Conservation (phyloP, 2,329 filamentous ascomycete species). For the Phyllosticta citribraziliensis region DNA sequence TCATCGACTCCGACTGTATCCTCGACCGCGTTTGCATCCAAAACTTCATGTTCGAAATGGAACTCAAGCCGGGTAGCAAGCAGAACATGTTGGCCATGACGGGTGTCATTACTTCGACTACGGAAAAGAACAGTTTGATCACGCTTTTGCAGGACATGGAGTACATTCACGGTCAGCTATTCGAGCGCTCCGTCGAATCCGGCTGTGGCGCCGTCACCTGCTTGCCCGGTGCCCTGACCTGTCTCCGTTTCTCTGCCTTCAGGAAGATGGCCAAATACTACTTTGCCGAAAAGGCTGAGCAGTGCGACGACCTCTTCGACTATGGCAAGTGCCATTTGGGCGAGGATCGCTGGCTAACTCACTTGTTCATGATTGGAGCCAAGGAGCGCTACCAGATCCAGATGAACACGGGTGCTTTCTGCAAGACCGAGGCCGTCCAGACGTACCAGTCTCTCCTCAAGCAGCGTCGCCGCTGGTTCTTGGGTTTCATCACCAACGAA, state of each 20-base stretch:
- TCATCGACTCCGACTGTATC: conserved; percentile 96
- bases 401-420: conserved; percentile 95
- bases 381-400: conserved; percentile 91
- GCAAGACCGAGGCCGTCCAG: conserved; percentile 95
- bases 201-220: conserved; percentile 91
- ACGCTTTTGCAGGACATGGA: conserved; percentile 96
- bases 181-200: conserved; percentile 91
- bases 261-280: conserved; percentile 96
- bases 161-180: conserved; percentile 92
- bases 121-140: conserved; percentile 76
- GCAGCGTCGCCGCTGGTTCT: conserved; percentile 91
- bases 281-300: conserved; percentile 92
- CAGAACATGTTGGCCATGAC: conserved; percentile 96
- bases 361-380: conserved; percentile 97
- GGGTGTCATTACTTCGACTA: conserved; percentile 91
- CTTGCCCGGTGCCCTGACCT: conserved; percentile 87
- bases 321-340: conserved; percentile 92
- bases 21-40: conserved; percentile 84
- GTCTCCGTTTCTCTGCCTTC: conserved; percentile 92
- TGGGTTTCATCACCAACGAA: conserved; percentile 96
- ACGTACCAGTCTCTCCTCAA: conserved; percentile 78
- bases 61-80: conserved; percentile 84
- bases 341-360: conserved; percentile 93
- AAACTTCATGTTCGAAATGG: conserved; percentile 99
- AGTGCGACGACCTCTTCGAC: conserved; percentile 92